Conservation (phyloP, 2,329 filamentous ascomycete species). For the Blastomyces emzantsi region DNA sequence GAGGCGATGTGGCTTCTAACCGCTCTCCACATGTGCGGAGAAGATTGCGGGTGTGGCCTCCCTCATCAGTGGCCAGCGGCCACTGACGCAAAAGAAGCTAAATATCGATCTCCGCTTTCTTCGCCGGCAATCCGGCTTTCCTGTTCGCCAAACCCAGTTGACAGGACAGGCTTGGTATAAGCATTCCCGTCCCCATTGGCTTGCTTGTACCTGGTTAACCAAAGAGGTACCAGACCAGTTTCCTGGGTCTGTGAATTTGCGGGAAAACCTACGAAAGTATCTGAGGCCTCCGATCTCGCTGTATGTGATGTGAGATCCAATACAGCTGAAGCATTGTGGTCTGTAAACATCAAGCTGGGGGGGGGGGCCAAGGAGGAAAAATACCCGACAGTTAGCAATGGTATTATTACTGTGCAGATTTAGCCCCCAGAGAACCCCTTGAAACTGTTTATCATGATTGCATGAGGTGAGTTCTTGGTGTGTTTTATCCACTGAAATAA, state of each 20-base stretch:
- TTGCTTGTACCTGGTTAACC: background rate
- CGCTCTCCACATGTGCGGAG: slow-evolving; percentile 3
- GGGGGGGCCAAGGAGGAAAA: background rate
- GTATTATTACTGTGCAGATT: background rate
- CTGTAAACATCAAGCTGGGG: background rate
- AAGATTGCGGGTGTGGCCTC: slow-evolving; percentile 9
- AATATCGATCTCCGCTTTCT: background rate
- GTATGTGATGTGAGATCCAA: background rate
- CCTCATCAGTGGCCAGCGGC: background rate
- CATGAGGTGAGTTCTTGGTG: background rate
- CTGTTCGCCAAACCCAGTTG: background rate
- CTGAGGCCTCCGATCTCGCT: background rate
- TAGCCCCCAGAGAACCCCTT: background rate
- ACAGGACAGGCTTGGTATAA: background rate
- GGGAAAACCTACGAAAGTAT: background rate
- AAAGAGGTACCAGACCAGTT: slow-evolving; percentile 1
- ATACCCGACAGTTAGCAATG: background rate
- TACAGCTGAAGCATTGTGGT: background rate
- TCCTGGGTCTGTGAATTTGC: background rate
- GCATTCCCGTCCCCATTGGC: slow-evolving; percentile 1
- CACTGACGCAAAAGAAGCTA: background rate
- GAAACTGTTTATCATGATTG: background rate
- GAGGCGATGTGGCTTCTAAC: slow-evolving; percentile 1
- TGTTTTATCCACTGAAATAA: background rate
- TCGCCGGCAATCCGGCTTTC: background rate